These are phyloP conservation scores for Leccinum barrowsii DNA, from an alignment of 768 basidiomycete genomes.

Conservation along the genomic window DNA sequence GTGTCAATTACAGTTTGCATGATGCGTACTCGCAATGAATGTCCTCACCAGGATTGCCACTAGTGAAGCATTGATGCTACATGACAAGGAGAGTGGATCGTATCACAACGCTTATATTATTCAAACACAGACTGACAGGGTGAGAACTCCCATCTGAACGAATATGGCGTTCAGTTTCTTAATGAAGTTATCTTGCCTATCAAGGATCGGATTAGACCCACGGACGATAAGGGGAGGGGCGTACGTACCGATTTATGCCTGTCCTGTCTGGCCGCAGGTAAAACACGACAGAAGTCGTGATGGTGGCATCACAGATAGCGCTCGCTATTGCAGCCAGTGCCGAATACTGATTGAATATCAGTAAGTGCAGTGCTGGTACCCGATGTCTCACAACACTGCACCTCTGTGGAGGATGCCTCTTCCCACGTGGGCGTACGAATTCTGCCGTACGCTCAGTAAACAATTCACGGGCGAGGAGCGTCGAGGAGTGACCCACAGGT, in stretches of 20 bases:
- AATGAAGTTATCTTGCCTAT: constrained; percentile 10
- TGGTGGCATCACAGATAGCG: constrained; percentile 18
- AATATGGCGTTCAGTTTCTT: constrained; percentile 12
- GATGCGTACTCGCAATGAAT: background rate
- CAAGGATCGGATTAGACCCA: background rate
- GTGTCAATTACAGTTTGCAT: background rate
- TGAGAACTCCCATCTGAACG: constrained; percentile 19
- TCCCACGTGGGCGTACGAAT: constrained; percentile 6
- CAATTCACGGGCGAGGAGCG: background rate
- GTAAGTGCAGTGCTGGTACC: background rate
- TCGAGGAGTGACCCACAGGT: constrained; percentile 3
- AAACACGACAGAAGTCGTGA: constrained; percentile 15
- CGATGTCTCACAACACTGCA: background rate
- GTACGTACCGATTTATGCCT: constrained; percentile 9
- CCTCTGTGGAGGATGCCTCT: constrained; percentile 5
- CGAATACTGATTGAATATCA: constrained; percentile 1
- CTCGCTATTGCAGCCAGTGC: constrained; percentile 11
- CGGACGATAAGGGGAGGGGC: no score
- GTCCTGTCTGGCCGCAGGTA: constrained; percentile 13
- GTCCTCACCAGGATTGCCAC: constrained; percentile 12
- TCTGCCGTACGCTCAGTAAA: constrained; percentile 1
- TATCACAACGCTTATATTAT: background rate
- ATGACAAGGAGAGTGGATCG: background rate
- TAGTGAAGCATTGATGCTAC: constrained; percentile 9
- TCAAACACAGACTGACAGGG: constrained; percentile 8